Conservation (phyloP, 192 early-diverging fungal species). For the Podila epigama region DNA sequence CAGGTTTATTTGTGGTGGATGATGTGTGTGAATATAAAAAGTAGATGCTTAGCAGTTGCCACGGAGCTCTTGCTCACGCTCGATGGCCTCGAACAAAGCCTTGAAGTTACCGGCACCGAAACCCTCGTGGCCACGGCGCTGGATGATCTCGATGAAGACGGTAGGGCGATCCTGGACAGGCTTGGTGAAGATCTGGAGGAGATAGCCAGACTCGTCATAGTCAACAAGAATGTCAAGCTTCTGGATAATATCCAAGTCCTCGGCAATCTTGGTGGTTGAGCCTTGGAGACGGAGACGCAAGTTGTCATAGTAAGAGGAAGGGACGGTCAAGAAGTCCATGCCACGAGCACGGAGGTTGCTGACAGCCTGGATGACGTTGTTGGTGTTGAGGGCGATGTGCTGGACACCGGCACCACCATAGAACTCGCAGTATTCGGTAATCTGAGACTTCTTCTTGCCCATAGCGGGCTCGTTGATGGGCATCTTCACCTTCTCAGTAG, state of each 20-base stretch:
- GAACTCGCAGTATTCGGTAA: conserved; percentile 91
- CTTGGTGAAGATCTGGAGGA: conserved; percentile 91
- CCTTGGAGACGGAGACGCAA: conserved; percentile 75
- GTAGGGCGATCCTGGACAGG: conserved; percentile 96
- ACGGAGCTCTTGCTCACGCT: conserved; percentile 91
- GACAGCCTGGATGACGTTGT: conserved; percentile 84
- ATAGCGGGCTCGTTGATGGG: conserved; percentile 97
- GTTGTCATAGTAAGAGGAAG: conserved; percentile 87
- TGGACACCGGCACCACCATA: conserved; percentile 86
- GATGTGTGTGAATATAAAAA: not conserved
- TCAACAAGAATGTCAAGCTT: conserved; percentile 92
- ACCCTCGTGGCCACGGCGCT: conserved; percentile 90
- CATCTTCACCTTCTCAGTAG: conserved; percentile 92
- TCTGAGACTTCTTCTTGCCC: conserved; percentile 95
- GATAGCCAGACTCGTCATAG: conserved; percentile 96
- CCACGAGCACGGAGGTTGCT: conserved; percentile 83
- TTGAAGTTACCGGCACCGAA: conserved; percentile 99
- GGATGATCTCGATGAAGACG: conserved; percentile 97
- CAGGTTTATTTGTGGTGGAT: not conserved
- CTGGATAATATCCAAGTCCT: conserved; percentile 85
- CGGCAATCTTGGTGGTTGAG: conserved; percentile 75
- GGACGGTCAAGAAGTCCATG: conserved; percentile 89
- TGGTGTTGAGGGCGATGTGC: conserved; percentile 94
- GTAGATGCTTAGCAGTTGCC: conserved; percentile 71
- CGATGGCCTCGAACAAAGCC: conserved; percentile 95